Evolutionary conservation across 441 rosid genomes (phyloP), one percentile per base, ranked within the genome.

Genomic region (Viola pubescens): DNA sequence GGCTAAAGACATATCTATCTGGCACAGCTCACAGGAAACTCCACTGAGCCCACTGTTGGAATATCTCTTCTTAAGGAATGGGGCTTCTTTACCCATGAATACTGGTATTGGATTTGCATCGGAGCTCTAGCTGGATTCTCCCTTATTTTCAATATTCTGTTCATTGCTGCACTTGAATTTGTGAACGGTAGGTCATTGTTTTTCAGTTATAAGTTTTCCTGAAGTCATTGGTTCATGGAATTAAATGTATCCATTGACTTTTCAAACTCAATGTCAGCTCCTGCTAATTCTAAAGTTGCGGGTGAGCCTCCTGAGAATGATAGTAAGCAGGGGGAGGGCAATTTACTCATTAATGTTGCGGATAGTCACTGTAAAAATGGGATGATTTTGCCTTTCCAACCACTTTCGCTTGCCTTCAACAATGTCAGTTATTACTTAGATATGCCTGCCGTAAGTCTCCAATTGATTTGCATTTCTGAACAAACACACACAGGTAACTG

Each of bases 21-120:
- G 13, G 46, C 53, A 58, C 75, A 83, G 92, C 78, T 76, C 12
- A 74, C 56, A 13, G 72, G 68, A 9, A 54, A 65, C 39, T 13
- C 69, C 0, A 9, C 2, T 9, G 65, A 70, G 46, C 77, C 82
- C 40, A 80, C 84, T 1, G 70, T 86, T 37, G 92, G 92, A 53
- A 80, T 64, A 61, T 66, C 72, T 14, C 80, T 86, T 60, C 87
- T 86, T 12, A 59, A 58, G 63, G 48, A 70, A 43, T 77, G 87
- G 63, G 84, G 89, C 61, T 55, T 81, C 63, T 83, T 79, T 40
- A 73, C 81, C 0, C 72, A 78, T 57, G 89, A 83, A n/a, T 48
- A 51, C 43, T 65, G 70, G 81, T 86, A 65, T 59, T 86, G 94
- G 94, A 70, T 83, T 44, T 81, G 84, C 61, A 52, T 79, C 40